Conservation (phyloP, 1,284 basidiomycete species). For the Testicularia cyperi region DNA sequence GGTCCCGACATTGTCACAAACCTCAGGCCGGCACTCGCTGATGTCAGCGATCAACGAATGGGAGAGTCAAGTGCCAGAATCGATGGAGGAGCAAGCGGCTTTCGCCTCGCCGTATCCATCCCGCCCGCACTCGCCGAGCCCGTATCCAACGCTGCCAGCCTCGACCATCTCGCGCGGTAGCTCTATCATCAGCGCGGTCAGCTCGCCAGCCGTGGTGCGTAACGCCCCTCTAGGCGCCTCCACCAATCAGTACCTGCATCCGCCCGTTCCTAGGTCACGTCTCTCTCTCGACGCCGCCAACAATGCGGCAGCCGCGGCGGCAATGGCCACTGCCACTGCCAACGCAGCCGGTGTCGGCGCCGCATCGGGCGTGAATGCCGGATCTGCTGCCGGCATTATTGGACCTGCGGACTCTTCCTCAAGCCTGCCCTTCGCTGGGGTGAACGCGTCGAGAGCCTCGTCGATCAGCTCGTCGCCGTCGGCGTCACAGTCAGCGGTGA, state of each 20-base stretch:
- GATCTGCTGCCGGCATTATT: conserved; percentile 2
- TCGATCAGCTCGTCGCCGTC: conserved; percentile 31
- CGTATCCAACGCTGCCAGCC: conserved; percentile 35
- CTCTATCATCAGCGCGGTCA: conserved; percentile 37
- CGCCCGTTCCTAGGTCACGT: conserved; percentile 32
- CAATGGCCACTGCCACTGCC: too few species aligned
- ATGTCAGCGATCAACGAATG: conserved; percentile 56
- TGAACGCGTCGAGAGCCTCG: conserved; percentile 7
- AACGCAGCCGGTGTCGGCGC: neutral
- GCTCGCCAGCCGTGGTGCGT: conserved; percentile 42
- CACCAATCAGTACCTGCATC: conserved; percentile 48
- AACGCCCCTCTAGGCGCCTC: conserved; percentile 53
- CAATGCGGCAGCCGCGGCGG: too few species aligned
- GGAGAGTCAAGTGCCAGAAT: conserved; percentile 41
- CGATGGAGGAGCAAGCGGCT: neutral
- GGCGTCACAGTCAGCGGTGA: conserved; percentile 35
- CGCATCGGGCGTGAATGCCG: neutral
- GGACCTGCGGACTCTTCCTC: conserved; percentile 15
- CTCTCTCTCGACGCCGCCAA: conserved; percentile 21
- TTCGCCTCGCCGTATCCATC: conserved; percentile 20
- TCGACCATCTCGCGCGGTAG: conserved; percentile 36
- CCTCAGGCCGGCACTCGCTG: conserved; percentile 29
- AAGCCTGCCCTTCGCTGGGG: conserved; percentile 7
- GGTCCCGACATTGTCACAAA: conserved; percentile 15
- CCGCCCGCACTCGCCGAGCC: conserved; percentile 17